Base-by-base conservation (phyloP, 768 basidiomycete genomes). In the Tylopilus rubrobrunneus region DNA sequence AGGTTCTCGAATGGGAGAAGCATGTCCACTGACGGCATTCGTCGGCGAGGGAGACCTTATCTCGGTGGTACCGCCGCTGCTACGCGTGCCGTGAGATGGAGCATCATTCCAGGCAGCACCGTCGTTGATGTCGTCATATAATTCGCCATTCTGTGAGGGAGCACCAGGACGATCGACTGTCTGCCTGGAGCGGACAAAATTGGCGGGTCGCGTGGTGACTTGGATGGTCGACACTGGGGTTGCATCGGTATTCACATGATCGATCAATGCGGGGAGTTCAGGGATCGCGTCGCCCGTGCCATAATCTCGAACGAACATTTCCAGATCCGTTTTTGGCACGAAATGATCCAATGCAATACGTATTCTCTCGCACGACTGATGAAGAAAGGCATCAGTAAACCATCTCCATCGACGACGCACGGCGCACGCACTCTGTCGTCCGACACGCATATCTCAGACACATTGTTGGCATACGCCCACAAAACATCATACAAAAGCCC, bases 251-350 rank as follows among this genome's bases (percentile, higher is more conserved):
- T 77, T 79, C 39, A 81, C 78, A 67, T 89, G 92, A 73, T 93
- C 89, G 68, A 95, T 83, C 70, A 93, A 97, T 17, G 79, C 68
- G n/a, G 92, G 93, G 10, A 92, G 82, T 58, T 97, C 92, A 1
- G 93, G 92, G 46, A 98, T 94, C 55, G 82, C 76, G 56, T 79
- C 83, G 36, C 94, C 96, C 3, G 94, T 98, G 4, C 92, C 92
- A 64, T 92, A 92, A 57, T 87, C 83, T 33, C 82, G 81, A 11
- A 98, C 92, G 61, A 98, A 98, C 64, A 80, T 81, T 57, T 92
- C 86, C 78, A 95, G 85, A 62, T 98, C 97, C 46, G 80, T 84
- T 29, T 87, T 87, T 0, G 91, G 83, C 60, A 97, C 93, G 70
- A 95, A 80, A 56, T 87, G 85, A 67, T 99, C 95, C 34, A 98